Evolutionary conservation across 306 rosid genomes (phyloP).

Genomic region (Pachyrhizus erosus): DNA sequence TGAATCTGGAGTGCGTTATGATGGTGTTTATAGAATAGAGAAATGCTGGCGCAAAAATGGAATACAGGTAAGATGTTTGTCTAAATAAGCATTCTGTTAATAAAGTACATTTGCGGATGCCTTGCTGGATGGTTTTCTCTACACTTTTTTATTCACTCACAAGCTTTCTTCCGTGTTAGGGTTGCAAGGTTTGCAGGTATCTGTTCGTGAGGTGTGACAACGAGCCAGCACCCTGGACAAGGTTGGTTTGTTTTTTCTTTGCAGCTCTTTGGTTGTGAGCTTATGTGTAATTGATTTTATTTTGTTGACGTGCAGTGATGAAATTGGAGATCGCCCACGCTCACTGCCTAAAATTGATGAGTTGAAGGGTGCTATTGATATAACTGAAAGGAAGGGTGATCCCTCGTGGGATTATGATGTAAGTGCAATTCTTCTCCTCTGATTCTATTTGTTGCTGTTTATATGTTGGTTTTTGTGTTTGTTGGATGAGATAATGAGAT

Average conservation of each 20-base stretch:
- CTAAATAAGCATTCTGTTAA: neutral
- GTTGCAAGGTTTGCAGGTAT: slow-evolving; percentile 74
- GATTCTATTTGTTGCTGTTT: neutral
- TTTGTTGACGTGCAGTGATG: slow-evolving; percentile 60
- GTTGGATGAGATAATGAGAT: neutral
- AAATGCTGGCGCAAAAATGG: slow-evolving; percentile 90
- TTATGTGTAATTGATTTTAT: neutral
- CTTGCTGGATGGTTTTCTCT: neutral
- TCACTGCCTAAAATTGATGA: slow-evolving; percentile 60
- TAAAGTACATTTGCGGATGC: neutral
- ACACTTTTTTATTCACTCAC: neutral
- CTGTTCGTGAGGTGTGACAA: slow-evolving; percentile 86
- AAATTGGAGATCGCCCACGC: slow-evolving; percentile 71
- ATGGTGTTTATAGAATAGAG: slow-evolving; percentile 84
- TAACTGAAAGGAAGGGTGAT: slow-evolving; percentile 56
- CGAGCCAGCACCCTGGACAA: slow-evolving; percentile 88
- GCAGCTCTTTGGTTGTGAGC: neutral
- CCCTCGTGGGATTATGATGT: slow-evolving; percentile 86
- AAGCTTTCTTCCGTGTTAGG: slow-evolving; percentile 46
- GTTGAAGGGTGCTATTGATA: slow-evolving; percentile 56
- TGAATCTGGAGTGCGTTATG: slow-evolving; percentile 71
- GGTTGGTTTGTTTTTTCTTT: slow-evolving; percentile 39
- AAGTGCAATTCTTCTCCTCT: slow-evolving; percentile 8
- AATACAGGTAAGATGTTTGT: slow-evolving; percentile 61
- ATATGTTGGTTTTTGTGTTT: neutral